phyloP scores from a whole-genome alignment of 805 yeast genomes.

The Metschnikowia drakensbergensis region DNA sequence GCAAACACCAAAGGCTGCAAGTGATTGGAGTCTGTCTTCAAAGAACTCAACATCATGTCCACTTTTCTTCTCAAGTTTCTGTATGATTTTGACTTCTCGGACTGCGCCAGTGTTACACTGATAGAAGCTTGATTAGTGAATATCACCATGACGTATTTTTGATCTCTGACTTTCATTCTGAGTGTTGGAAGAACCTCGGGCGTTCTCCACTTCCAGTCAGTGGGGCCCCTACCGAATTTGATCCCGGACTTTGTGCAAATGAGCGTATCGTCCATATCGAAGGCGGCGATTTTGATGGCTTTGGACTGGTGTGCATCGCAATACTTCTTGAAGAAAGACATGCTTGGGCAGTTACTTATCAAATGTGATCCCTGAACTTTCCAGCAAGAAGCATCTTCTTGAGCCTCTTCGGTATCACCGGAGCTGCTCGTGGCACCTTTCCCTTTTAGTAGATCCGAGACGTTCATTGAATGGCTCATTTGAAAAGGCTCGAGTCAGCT shows the following conservation, averaged over 20 bases:
- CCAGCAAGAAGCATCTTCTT: conserved; percentile 21
- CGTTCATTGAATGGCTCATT: neutral
- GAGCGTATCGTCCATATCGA: conserved; percentile 84
- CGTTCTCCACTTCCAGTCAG: conserved; percentile 69
- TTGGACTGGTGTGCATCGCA: neutral
- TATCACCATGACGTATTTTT: conserved; percentile 50
- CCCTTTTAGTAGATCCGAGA: conserved; percentile 1
- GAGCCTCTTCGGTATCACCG: neutral
- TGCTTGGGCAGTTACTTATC: conserved; percentile 39
- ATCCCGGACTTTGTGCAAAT: conserved; percentile 61
- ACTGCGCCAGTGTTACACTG: conserved; percentile 28
- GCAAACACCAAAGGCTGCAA: conserved; percentile 51
- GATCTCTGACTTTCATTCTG: conserved; percentile 20
- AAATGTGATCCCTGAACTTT: conserved; percentile 39
- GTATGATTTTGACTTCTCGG: conserved; percentile 29
- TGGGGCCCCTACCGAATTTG: conserved; percentile 52
- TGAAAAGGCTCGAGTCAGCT: neutral
- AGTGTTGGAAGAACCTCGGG: conserved; percentile 19
- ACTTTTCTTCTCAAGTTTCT: conserved; percentile 42
- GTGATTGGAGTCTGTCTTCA: conserved; percentile 20
- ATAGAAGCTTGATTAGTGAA: conserved; percentile 86
- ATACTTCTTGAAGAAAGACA: conserved; percentile 2
- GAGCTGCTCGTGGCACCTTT: neutral
- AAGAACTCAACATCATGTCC: conserved; percentile 30
- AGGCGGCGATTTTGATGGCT: conserved; percentile 53